Conservation (phyloP, 306 rosid species). For the Acmispon strigosus region DNA sequence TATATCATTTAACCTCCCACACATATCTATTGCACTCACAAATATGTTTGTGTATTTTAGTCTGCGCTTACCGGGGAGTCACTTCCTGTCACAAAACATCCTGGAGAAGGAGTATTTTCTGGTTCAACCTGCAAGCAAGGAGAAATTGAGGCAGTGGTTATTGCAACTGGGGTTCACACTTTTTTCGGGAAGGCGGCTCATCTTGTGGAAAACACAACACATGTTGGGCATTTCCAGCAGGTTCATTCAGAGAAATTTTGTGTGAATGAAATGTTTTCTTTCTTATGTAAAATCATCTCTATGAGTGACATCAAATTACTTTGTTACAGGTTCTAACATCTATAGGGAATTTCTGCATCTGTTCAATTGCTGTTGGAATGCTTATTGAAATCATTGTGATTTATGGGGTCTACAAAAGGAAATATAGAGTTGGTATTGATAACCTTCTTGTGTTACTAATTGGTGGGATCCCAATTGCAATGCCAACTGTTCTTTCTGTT, state of each 20-base stretch:
- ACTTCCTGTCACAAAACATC: constrained; percentile 42
- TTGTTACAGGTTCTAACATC: constrained; percentile 59
- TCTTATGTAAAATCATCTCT: neutral
- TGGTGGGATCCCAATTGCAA: constrained; percentile 82
- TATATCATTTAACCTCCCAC: neutral
- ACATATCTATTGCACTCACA: constrained; percentile 2
- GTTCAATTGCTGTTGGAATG: constrained; percentile 73
- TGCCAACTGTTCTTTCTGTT: constrained; percentile 87
- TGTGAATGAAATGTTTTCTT: neutral
- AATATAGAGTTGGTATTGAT: constrained; percentile 45
- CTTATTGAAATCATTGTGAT: constrained; percentile 53
- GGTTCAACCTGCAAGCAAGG: constrained; percentile 92
- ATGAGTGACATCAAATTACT: neutral
- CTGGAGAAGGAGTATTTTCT: constrained; percentile 63
- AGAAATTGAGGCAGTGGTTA: constrained; percentile 68
- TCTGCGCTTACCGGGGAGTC: constrained; percentile 84
- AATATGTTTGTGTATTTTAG: constrained; percentile 26
- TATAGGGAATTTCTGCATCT: constrained; percentile 68
- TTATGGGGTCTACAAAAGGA: constrained; percentile 23
- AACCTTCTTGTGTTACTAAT: constrained; percentile 72
- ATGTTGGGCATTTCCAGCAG: constrained; percentile 74
- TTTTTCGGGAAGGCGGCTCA: constrained; percentile 82
- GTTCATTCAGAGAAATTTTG: constrained; percentile 21
- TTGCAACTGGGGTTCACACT: constrained; percentile 81
- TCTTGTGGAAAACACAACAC: constrained; percentile 75